Conservation (phyloP, 495 filamentous ascomycete species). For the Saxophila tyrrhenica region DNA sequence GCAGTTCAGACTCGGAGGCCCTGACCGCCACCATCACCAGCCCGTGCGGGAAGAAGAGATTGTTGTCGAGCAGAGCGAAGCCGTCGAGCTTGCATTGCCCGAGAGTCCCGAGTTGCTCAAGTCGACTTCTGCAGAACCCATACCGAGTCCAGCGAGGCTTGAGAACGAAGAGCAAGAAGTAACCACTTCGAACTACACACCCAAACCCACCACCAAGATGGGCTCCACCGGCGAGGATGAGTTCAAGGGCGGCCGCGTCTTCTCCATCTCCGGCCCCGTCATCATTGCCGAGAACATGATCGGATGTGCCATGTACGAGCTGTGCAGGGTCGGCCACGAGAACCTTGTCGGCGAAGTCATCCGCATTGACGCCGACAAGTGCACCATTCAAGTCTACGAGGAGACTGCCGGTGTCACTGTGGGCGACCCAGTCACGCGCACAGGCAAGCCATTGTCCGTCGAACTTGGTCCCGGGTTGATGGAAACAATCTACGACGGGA, state of each 20-base stretch:
- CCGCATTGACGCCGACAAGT: conserved; percentile 88
- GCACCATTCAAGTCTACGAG: conserved; percentile 97
- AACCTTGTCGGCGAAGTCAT: conserved; percentile 92
- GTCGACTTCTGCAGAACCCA: neutral
- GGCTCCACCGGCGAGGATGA: conserved; percentile 11
- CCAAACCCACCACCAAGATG: conserved; percentile 14
- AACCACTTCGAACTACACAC: conserved; percentile 44
- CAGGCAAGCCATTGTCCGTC: conserved; percentile 91
- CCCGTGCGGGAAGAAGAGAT: conserved; percentile 16
- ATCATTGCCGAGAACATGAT: conserved; percentile 97
- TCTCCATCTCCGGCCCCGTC: conserved; percentile 80
- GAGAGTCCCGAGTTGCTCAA: conserved; percentile 9
- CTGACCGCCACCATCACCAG: conserved; percentile 5
- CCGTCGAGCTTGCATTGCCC: conserved; percentile 21
- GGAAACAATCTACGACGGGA: conserved; percentile 99
- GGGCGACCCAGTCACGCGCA: conserved; percentile 81
- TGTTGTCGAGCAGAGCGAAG: neutral
- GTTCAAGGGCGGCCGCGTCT: conserved; percentile 50
- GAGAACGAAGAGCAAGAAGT: conserved; percentile 21
- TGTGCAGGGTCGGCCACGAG: conserved; percentile 87
- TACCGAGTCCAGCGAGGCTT: conserved; percentile 14
- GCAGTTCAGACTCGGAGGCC: conserved; percentile 5
- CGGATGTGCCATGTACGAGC: conserved; percentile 98
- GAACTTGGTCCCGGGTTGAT: conserved; percentile 94
- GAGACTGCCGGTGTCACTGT: conserved; percentile 98